phyloP scores from a whole-genome alignment of 257 asterid species.

The Nicotiana attenuata region DNA sequence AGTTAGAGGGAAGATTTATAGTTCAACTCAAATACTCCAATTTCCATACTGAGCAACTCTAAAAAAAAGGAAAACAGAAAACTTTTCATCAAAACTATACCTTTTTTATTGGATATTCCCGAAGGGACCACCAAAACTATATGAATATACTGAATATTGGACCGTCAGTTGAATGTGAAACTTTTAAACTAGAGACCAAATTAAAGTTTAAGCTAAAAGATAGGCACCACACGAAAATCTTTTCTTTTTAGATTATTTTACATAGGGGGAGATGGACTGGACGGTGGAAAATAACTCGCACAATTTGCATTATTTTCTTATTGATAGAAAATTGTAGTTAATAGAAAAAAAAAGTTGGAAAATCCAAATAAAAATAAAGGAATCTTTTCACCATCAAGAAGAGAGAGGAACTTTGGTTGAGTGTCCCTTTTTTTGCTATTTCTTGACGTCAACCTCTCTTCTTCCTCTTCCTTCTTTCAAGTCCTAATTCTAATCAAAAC shows the following conservation, averaged over 20 bases:
- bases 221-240: background rate
- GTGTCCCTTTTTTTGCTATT: background rate
- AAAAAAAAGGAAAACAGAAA: background rate
- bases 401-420: slow-evolving; percentile 1
- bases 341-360: background rate
- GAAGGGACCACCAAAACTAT: background rate
- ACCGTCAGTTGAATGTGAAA: background rate
- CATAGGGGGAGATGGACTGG: background rate
- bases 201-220: background rate
- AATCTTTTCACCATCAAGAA: background rate
- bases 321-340: background rate
- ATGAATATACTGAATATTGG: background rate
- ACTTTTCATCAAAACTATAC: background rate
- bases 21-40: too few relatives aligned
- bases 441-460: slow-evolving; percentile 4
- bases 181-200: background rate
- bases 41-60: background rate
- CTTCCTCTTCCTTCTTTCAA: background rate
- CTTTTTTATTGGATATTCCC: too few relatives aligned
- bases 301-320: too few relatives aligned
- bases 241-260: background rate
- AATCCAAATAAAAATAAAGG: background rate
- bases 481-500: background rate
- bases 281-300: background rate
- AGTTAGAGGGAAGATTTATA: too few relatives aligned